These are phyloP conservation scores for Naganishia liquefaciens DNA, from an alignment of 1,284 basidiomycete genomes.

Conservation along the genomic window DNA sequence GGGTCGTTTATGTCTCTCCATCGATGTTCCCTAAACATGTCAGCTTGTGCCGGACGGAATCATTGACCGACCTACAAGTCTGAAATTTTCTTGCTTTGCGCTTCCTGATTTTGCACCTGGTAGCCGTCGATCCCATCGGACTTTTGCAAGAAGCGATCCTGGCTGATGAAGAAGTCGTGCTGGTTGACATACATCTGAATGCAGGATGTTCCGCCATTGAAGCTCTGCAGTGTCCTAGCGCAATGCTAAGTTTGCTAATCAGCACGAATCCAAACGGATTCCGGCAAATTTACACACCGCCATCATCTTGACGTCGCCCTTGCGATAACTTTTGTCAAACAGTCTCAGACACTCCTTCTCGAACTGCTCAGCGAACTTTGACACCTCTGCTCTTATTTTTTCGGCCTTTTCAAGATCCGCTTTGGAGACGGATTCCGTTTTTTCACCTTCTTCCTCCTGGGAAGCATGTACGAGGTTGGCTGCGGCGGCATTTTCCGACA, in stretches of 20 bases:
- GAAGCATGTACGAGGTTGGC: conserved; percentile 38
- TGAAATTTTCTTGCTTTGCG: background rate
- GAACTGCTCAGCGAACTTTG: conserved; percentile 94
- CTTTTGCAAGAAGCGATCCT: conserved; percentile 62
- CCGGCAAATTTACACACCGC: conserved; percentile 70
- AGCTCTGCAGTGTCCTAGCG: conserved; percentile 92
- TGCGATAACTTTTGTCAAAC: conserved; percentile 92
- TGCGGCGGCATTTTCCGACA: conserved; percentile 47
- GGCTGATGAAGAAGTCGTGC: conserved; percentile 96
- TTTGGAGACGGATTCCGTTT: conserved; percentile 38
- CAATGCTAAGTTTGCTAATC: conserved; percentile 68
- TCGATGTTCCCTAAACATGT: conserved; percentile 53
- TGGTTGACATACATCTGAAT: conserved; percentile 99
- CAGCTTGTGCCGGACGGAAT: background rate
- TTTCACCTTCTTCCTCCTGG: conserved; percentile 20
- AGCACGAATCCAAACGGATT: background rate
- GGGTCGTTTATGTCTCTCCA: conserved; percentile 83
- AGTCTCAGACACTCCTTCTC: conserved; percentile 97
- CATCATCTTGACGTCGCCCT: conserved; percentile 99
- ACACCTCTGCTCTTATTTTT: conserved; percentile 65
- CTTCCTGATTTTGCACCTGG: conserved; percentile 8
- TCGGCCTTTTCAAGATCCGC: conserved; percentile 52
- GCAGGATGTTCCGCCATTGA: conserved; percentile 95
- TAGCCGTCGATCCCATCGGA: conserved; percentile 46
- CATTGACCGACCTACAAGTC: conserved; percentile 21